These are phyloP conservation scores for Eleusine coracana DNA, from an alignment of 176 grass and related monocot species.

Conservation along the genomic window DNA sequence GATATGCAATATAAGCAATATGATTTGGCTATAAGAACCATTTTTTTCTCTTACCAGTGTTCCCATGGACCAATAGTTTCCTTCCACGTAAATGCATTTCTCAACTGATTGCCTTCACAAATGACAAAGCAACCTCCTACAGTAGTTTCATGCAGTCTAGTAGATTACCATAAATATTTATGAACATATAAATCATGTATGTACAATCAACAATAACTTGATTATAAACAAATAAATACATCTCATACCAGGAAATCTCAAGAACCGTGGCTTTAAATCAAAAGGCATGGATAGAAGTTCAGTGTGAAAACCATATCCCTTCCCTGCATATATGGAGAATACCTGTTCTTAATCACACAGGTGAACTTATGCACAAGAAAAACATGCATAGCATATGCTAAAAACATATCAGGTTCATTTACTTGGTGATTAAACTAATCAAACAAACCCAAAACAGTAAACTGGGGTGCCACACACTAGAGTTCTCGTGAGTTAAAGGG, in stretches of 20 bases:
- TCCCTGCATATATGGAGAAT: background rate
- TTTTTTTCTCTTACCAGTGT: background rate
- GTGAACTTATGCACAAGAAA: too few relatives aligned
- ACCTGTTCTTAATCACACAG: background rate
- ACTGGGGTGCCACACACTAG: too few relatives aligned
- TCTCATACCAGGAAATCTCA: constrained; percentile 86
- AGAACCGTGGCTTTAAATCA: constrained; percentile 78
- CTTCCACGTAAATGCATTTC: constrained; percentile 95
- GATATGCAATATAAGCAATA: too few relatives aligned
- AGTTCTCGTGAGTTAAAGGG: too few relatives aligned
- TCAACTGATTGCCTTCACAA: constrained; percentile 73
- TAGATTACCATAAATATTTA: background rate
- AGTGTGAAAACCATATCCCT: constrained; percentile 84
- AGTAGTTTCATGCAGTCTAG: constrained; percentile 24
- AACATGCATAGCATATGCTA: too few relatives aligned
- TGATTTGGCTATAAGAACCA: too few relatives aligned
- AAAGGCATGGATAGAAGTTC: constrained; percentile 86
- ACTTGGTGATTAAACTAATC: too few relatives aligned
- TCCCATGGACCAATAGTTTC: constrained; percentile 93
- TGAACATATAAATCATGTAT: background rate
- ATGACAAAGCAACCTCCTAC: constrained; percentile 82
- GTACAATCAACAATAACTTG: background rate
- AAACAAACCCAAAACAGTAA: too few relatives aligned
- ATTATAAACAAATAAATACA: constrained; percentile 9
- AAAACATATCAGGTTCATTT: too few relatives aligned